A percentile compares a stretch with the other conserved stretches of the same genome.
phyloP scores from a whole-genome alignment of 2,329 filamentous ascomycete species.

The Talaromyces rugulosus region DNA sequence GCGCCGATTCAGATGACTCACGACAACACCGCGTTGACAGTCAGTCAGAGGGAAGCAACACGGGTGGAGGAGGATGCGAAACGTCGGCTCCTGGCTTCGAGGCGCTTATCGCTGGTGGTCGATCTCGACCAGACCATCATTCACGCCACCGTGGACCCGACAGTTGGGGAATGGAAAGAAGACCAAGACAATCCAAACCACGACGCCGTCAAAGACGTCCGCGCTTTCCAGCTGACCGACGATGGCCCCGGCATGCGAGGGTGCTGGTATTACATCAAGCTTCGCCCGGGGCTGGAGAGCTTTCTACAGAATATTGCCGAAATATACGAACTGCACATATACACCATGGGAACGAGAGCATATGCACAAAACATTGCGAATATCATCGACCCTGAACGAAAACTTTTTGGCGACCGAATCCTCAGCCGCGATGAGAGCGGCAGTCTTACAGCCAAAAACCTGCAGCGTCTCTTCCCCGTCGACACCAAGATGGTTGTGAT shows the following conservation, averaged over 20 bases:
- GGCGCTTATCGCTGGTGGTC: slow-evolving; percentile 89
- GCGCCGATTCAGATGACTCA: slow-evolving; percentile 95
- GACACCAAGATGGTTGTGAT: slow-evolving; percentile 99
- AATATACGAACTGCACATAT: slow-evolving; percentile 93
- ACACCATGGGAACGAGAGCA: slow-evolving; percentile 98
- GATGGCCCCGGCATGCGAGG: slow-evolving; percentile 70
- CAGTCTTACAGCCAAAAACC: slow-evolving; percentile 82
- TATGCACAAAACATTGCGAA: slow-evolving; percentile 89
- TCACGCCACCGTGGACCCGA: slow-evolving; percentile 94
- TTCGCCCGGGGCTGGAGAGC: slow-evolving; percentile 76
- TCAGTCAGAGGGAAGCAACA: slow-evolving; percentile 76
- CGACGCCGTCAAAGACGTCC: slow-evolving; percentile 81
- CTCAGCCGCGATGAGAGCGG: slow-evolving; percentile 97
- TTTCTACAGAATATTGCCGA: slow-evolving; percentile 75
- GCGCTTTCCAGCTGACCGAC: slow-evolving; percentile 82
- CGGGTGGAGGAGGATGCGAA: slow-evolving; percentile 83
- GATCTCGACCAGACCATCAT: slow-evolving; percentile 98
- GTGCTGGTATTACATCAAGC: slow-evolving; percentile 98
- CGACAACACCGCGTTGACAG: slow-evolving; percentile 79
- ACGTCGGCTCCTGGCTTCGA: slow-evolving; percentile 69
- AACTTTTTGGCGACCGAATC: slow-evolving; percentile 88
- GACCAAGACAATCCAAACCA: slow-evolving; percentile 88
- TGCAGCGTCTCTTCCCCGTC: slow-evolving; percentile 88
- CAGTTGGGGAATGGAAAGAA: slow-evolving; percentile 89
- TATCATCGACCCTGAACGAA: slow-evolving; percentile 85